These are phyloP conservation scores for Entelexis paramagnoliae DNA, from an alignment of 1,139 yeast species.

Conservation along the genomic window DNA sequence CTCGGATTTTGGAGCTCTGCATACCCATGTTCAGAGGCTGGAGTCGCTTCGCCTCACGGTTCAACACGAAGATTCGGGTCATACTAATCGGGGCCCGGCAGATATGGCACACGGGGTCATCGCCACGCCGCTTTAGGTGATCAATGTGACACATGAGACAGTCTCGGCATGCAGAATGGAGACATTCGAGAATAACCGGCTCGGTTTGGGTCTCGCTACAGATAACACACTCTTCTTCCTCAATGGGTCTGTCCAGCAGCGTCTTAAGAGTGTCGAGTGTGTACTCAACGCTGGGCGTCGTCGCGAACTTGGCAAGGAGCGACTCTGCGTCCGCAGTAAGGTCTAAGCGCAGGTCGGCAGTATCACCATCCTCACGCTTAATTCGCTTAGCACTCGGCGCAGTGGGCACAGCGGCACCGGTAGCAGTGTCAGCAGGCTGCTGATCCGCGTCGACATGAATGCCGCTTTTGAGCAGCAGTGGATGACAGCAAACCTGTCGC, in stretches of 20 bases:
- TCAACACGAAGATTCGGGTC: slow-evolving; percentile 21
- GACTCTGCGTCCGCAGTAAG: slow-evolving; percentile 11
- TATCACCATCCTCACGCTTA: neutral
- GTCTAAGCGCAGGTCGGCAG: slow-evolving; percentile 17
- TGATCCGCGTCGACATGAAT: neutral
- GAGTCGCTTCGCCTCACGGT: slow-evolving; percentile 3
- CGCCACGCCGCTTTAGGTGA: slow-evolving; percentile 30
- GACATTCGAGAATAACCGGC: slow-evolving; percentile 64
- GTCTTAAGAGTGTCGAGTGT: slow-evolving; percentile 34
- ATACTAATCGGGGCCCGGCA: slow-evolving; percentile 32
- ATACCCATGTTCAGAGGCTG: slow-evolving; percentile 11
- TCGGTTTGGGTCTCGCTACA: slow-evolving; percentile 38
- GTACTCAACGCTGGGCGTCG: slow-evolving; percentile 22
- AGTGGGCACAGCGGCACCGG: neutral
- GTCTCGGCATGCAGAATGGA: slow-evolving; percentile 64
- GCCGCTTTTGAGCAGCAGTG: slow-evolving; percentile 41
- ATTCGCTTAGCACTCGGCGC: slow-evolving; percentile 6
- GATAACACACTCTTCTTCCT: slow-evolving; percentile 68
- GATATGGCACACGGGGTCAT: slow-evolving; percentile 33
- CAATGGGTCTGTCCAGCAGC: slow-evolving; percentile 29
- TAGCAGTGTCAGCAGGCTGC: neutral
- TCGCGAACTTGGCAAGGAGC: slow-evolving; percentile 14
- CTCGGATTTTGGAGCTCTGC: slow-evolving; percentile 52
- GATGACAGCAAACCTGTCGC: slow-evolving; percentile 84
- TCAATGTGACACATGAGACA: slow-evolving; percentile 65